Conservation (phyloP, 1,284 basidiomycete species). For the Ganoderma leucocontextum region DNA sequence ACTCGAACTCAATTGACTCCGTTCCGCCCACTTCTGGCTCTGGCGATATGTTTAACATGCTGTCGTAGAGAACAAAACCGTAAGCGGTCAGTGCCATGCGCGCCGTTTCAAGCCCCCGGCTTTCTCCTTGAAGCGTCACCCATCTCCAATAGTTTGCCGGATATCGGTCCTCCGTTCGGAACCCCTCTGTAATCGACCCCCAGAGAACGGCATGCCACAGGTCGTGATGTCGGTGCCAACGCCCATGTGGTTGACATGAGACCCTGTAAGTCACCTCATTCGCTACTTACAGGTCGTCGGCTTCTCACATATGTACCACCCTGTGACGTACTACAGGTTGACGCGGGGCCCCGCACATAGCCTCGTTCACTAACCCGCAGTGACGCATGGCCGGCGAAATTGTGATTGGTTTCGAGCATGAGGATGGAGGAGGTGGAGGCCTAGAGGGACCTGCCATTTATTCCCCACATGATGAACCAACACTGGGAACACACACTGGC, state of each 20-base stretch:
- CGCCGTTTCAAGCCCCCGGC: too few species aligned
- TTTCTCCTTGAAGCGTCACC: neutral
- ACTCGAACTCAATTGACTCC: neutral
- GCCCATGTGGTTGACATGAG: conserved; percentile 12
- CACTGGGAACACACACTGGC: neutral
- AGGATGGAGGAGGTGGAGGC: neutral
- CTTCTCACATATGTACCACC: conserved; percentile 3
- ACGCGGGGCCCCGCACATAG: conserved; percentile 18
- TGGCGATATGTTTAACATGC: neutral
- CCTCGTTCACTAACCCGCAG: conserved; percentile 13
- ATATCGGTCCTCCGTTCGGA: neutral
- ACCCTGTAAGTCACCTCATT: conserved; percentile 2
- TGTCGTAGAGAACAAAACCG: neutral
- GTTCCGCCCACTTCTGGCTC: neutral
- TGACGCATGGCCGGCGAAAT: conserved; percentile 6
- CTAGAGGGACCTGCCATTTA: conserved; percentile 5
- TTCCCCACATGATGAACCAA: conserved; percentile 5
- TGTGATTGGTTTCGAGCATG: neutral
- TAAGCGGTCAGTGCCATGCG: too few species aligned
- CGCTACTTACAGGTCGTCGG: neutral
- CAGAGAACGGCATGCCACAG: neutral
- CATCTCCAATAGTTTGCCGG: neutral
- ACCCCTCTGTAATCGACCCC: neutral
- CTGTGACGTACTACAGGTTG: neutral
- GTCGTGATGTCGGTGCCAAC: neutral